These are phyloP conservation scores for Copromyces sp. DNA, from an alignment of 495 filamentous ascomycete species.

Conservation along the genomic window DNA sequence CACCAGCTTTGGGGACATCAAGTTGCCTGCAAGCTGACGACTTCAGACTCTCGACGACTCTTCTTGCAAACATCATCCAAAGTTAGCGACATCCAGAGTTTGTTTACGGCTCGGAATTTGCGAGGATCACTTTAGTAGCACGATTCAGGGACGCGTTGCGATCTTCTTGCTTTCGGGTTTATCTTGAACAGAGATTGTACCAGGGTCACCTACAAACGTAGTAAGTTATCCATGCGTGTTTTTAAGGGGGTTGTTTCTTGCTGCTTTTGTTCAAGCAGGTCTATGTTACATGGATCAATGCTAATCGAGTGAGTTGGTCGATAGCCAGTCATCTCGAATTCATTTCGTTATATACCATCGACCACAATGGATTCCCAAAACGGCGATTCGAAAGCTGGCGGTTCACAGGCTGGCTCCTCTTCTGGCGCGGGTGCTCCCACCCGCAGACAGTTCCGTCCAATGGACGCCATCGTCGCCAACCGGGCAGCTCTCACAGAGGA, in stretches of 20 bases:
- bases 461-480: background rate
- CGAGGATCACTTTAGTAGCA: too few relatives aligned
- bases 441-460: background rate
- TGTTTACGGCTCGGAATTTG: too few relatives aligned
- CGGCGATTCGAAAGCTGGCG: background rate
- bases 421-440: background rate
- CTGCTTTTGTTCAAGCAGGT: too few relatives aligned
- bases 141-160: too few relatives aligned
- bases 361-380: background rate
- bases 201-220: too few relatives aligned
- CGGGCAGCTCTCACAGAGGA: background rate
- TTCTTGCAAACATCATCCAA: background rate
- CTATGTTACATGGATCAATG: too few relatives aligned
- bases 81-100: background rate
- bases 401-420: background rate
- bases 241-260: too few relatives aligned
- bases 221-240: too few relatives aligned
- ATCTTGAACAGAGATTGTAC: too few relatives aligned
- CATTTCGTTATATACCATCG: background rate
- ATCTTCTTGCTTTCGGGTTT: too few relatives aligned
- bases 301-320: too few relatives aligned
- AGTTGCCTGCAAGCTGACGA: background rate
- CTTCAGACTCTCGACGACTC: fast-evolving
- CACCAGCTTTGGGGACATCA: background rate
- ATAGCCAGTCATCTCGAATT: too few relatives aligned